These are phyloP conservation scores for Cairneyella variabilis DNA, from an alignment of 495 filamentous ascomycete species.

Conservation along the genomic window DNA sequence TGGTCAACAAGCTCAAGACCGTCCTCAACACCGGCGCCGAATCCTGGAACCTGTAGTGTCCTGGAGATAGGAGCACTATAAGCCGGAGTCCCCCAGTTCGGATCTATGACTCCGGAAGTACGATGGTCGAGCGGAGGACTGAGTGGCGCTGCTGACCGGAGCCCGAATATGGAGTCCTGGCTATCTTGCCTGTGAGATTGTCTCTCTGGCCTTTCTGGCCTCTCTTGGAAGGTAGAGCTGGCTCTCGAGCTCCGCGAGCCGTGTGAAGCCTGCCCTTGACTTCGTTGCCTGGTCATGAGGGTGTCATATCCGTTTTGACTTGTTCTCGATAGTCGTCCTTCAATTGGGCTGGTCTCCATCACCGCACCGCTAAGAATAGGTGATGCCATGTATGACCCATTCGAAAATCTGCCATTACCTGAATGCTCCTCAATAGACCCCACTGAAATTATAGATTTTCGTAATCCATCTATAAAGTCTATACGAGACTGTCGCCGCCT, in stretches of 20 bases:
- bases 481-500: slow-evolving; percentile 14
- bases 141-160: slow-evolving; percentile 3
- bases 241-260: slow-evolving; percentile 11
- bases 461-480: slow-evolving; percentile 17
- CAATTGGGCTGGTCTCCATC: slow-evolving; percentile 5
- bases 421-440: slow-evolving; percentile 17
- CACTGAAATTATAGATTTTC: slow-evolving; percentile 1
- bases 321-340: slow-evolving; percentile 13
- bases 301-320: slow-evolving; percentile 19
- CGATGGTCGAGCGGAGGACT: slow-evolving; percentile 11
- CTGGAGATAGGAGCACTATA: background rate
- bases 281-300: slow-evolving; percentile 13
- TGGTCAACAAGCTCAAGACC: slow-evolving; percentile 14
- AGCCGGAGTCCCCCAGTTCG: slow-evolving; percentile 2
- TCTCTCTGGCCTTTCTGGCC: background rate
- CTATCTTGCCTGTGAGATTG: slow-evolving; percentile 7
- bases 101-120: background rate
- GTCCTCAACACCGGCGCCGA: slow-evolving; percentile 5
- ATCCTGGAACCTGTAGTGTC: slow-evolving; percentile 6
- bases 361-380: background rate
- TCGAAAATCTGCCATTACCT: no score
- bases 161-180: slow-evolving; percentile 19
- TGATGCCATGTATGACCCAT: no score
- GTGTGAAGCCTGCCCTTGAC: slow-evolving; percentile 15
- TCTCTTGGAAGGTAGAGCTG: slow-evolving; percentile 18